Conservation (phyloP, 768 basidiomycete species). For the Phlegmacium glaucopus region DNA sequence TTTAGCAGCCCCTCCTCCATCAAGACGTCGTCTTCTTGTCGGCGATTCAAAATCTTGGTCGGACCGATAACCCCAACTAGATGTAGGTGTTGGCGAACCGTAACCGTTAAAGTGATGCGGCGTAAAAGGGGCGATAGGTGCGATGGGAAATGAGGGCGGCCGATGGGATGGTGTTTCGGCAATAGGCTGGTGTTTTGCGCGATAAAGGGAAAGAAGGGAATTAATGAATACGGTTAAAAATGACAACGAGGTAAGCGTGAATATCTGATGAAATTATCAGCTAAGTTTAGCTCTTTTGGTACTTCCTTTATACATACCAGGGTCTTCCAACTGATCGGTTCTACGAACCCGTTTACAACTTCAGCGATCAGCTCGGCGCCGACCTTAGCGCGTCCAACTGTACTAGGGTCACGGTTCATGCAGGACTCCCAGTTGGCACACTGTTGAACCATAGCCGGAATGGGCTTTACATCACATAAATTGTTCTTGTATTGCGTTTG, state of each 20-base stretch:
- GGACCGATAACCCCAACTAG: slow-evolving; percentile 38
- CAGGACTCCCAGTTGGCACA: slow-evolving; percentile 91
- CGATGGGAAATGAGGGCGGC: slow-evolving; percentile 38
- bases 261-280: slow-evolving; percentile 42
- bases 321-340: slow-evolving; percentile 97
- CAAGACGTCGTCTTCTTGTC: slow-evolving; percentile 51
- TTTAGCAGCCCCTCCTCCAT: slow-evolving; percentile 52
- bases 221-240: slow-evolving; percentile 82
- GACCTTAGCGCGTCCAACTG: slow-evolving; percentile 84
- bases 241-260: slow-evolving; percentile 70
- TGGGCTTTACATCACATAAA: slow-evolving; percentile 67
- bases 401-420: slow-evolving; percentile 92
- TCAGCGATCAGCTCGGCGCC: slow-evolving; percentile 95
- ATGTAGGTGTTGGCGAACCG: slow-evolving; percentile 47
- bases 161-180: slow-evolving; percentile 28
- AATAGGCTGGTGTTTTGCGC: slow-evolving; percentile 55
- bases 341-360: slow-evolving; percentile 94
- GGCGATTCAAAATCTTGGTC: slow-evolving; percentile 44
- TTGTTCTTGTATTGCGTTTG: slow-evolving; percentile 78
- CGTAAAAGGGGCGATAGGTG: slow-evolving; percentile 37
- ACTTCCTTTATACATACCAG: slow-evolving; percentile 51
- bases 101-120: slow-evolving; percentile 44
- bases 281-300: slow-evolving; percentile 5
- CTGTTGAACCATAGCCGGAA: slow-evolving; percentile 86
- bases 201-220: slow-evolving; percentile 73